Conservation (phyloP, 257 asterid species). For the Petrea volubilis region DNA sequence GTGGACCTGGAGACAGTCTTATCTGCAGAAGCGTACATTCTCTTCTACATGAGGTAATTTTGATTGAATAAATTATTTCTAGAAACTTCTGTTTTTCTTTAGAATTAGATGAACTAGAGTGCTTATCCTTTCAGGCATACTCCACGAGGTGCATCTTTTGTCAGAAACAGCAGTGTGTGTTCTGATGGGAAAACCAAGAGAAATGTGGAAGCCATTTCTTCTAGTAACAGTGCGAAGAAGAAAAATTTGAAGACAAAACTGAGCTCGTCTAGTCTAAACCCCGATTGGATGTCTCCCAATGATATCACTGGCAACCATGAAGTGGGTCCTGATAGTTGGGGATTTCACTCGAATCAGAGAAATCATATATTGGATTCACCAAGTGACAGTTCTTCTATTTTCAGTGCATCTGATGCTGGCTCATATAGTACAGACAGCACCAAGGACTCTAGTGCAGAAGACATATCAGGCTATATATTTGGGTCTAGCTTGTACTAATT, state of each 20-base stretch:
- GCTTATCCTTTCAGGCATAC: slow-evolving; percentile 30
- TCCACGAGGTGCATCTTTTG: slow-evolving; percentile 30
- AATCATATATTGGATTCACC: slow-evolving; percentile 38
- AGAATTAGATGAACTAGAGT: neutral
- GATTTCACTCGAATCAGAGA: slow-evolving; percentile 16
- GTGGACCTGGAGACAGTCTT: slow-evolving; percentile 48
- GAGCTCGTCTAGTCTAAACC: slow-evolving; percentile 21
- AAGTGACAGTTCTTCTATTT: slow-evolving; percentile 58
- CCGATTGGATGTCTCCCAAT: slow-evolving; percentile 33
- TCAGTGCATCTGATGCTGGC: slow-evolving; percentile 58
- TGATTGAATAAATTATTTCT: neutral
- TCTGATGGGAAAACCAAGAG: slow-evolving; percentile 38
- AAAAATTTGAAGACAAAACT: slow-evolving; percentile 33
- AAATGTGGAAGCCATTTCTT: slow-evolving; percentile 39
- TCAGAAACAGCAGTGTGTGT: slow-evolving; percentile 15
- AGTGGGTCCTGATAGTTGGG: slow-evolving; percentile 26
- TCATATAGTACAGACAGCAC: slow-evolving; percentile 62
- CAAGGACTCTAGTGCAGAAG: slow-evolving; percentile 58
- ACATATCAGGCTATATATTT: slow-evolving; percentile 54
- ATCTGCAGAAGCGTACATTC: slow-evolving; percentile 53
- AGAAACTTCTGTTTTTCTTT: neutral
- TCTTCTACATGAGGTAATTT: slow-evolving; percentile 46
- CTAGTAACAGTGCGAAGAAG: slow-evolving; percentile 39
- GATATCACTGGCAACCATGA: slow-evolving; percentile 31
- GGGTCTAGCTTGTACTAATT: slow-evolving; percentile 45